These are phyloP conservation scores for Mollisia scopiformis DNA, from an alignment of 2,329 filamentous ascomycete species.

Conservation along the genomic window DNA sequence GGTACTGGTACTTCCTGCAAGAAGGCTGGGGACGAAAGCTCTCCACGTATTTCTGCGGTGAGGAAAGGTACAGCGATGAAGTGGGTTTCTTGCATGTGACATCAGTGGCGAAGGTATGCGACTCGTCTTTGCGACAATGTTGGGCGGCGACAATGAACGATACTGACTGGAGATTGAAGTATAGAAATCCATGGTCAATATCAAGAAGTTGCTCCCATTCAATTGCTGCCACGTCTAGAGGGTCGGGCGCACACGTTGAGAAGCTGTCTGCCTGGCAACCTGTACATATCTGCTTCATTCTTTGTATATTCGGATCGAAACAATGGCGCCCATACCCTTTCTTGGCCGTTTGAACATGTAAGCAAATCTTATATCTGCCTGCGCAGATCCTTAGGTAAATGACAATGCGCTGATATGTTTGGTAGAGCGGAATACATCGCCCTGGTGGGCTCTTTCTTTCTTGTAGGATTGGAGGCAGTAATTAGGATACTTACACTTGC, in stretches of 20 bases:
- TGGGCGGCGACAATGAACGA: not conserved
- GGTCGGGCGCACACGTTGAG: not conserved
- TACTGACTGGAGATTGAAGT: not conserved
- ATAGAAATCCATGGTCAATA: not conserved
- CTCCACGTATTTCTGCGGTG: not conserved
- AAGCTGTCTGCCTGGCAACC: not conserved
- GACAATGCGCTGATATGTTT: slow-evolving; percentile 12
- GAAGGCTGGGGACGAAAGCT: not conserved
- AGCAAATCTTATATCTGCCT: slow-evolving; percentile 4
- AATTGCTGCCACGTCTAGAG: not conserved
- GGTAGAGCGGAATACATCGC: slow-evolving; percentile 83
- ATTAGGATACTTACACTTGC: slow-evolving; percentile 87
- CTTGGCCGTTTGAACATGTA: slow-evolving; percentile 45
- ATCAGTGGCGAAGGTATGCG: slow-evolving; percentile 15
- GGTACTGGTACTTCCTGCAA: not conserved
- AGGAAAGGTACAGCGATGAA: not conserved
- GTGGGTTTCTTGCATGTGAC: slow-evolving; percentile 21
- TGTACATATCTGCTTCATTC: slow-evolving; percentile 12
- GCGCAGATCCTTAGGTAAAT: not conserved
- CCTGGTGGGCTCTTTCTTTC: slow-evolving; percentile 78
- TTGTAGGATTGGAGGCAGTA: slow-evolving; percentile 81
- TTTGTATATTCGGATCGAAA: slow-evolving; percentile 11
- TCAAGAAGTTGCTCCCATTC: not conserved
- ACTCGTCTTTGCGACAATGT: slow-evolving; percentile 1
- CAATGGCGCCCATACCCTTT: slow-evolving; percentile 44